Evolutionary conservation across 2,329 filamentous ascomycete species (phyloP), one percentile per base, ranked within the genome.

Genomic region (Calonectria honghensis): DNA sequence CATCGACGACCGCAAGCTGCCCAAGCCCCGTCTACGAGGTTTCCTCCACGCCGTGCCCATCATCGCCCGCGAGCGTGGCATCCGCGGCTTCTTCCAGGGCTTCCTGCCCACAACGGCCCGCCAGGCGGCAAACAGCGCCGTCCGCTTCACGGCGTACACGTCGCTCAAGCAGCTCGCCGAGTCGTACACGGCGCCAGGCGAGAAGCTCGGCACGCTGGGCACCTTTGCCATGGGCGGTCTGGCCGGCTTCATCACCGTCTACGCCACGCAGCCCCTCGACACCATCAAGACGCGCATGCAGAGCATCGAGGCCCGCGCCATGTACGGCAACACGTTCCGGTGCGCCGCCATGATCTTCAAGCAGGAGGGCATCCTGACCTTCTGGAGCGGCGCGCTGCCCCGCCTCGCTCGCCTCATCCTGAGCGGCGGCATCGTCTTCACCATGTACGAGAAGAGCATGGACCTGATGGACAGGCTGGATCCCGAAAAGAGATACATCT

Each of bases 281-380:
- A 98, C 96, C 0, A 91, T 99, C 84, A 99, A 99, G 91, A 99
- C 97, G 78, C 87, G 95, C 76, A 99, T 99, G 97, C 97, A 99
- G 90, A 98, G 95, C 79, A 93, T 98, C 75, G 95, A 98, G 85
- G 95, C 96, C 41, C 91, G 91, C 76, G 88, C 87, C 54, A 87
- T 93, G 75, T 99, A 99, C 83, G 96, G 94, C 83, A 98, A 98
- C 86, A 97, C 94, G 80, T 90, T 98, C 78, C 91, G 93, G 63
- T 99, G 97, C 84, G 96, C 94, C 0, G 89, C 91, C 14, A 90
- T 93, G 81, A 98, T 99, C 78, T 94, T 97, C 84, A 94, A 92
- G 85, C 93, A 98, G 68, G 97, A 99, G 86, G 96, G 97, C 2
- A 71, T 98, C 16, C 84, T 96, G 51, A 98, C 96, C 0, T 94